Base-by-base conservation (phyloP, 2,329 filamentous ascomycete species). In the Berkeleyomyces rouxiae region DNA sequence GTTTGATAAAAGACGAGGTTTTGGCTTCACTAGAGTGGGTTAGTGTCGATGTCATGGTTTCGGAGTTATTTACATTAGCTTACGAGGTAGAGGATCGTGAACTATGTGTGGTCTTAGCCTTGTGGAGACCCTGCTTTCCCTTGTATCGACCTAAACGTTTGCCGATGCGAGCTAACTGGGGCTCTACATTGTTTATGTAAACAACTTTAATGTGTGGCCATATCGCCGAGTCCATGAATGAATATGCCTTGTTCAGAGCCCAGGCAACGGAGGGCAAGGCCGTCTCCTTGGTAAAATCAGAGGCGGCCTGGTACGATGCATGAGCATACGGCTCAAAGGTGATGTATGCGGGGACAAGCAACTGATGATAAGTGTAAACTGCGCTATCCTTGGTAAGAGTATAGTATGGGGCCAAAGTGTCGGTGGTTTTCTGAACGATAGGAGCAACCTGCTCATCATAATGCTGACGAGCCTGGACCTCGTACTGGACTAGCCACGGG, bases 151-250 rank as follows among this genome's bases (percentile, higher is more conserved):
- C 91, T 9, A 99, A 80, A 55, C 91, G 85, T 75, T 96, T 87
- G 10, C 89, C 88, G 69, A 99, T 97, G 69, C 90, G 89, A 63
- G 92, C 82, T 11, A 99, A 79, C 73, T 99, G 95, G 11, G 95
- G 95, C 74, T 97, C 91, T 3, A 99, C 91, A 68, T 95, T 96
- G 70, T 96, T 85, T 9, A 85, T 82, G 70, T 97, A 97, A 4
- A 96, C 75, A 11, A 87, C 79, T 36, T 87, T 83, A 9, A 96
- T 66, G 67, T 87, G 85, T 1, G 92, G 92, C 86, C 88, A 93
- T 13, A 97, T 76, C 1, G 84, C 85, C 57, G 82, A 82, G 64
- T 90, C 82, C 42, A 95, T 74, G 69, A 96, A 92, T 10, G 80
- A 75, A 64, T 83, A 82, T 0, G 82, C 81, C 64, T 83, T 83